Evolutionary conservation across 768 basidiomycete species (phyloP), one percentile per base, ranked within the genome.

Genomic region (Trametes villosa): DNA sequence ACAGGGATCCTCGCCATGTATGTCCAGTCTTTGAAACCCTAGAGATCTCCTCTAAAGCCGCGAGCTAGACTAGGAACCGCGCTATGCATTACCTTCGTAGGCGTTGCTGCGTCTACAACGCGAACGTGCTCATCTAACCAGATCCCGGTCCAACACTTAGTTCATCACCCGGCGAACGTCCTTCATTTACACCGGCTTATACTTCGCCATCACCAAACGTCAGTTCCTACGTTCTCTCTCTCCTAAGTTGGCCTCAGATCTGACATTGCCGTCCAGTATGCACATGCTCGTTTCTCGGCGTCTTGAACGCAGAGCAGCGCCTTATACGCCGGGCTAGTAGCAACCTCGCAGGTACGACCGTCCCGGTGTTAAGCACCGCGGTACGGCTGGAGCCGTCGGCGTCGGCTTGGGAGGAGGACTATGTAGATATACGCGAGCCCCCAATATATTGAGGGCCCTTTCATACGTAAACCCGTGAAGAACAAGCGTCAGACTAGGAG

Each of bases 291-390:
- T 55, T 60, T 22, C 47, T 60, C 0, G 59, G 53, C n/a, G 46
- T 60, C 1, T 20, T 60, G 22, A 60, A 54, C 18, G 48, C 53
- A 18, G 59, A 60, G 31, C 53, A 60, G 31, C 46, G 17, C 15
- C 59, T 60, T 8, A 44, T 60, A 2, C 47, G 17, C 20, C 59
- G 41, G 4, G 33, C 53, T 1, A 27, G 30, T 17, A 12, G 29
- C 15, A 8, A 30, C 33, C 36, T 9, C 0, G 8, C 18, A 13
- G 36, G 38, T 26, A 29, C 38, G 2, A 24, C 52, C 2, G 17
- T 48, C 8, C 59, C 59, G 31, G 53, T 60, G 1, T 22, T 60
- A n/a, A 34, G 46, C 17, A 48, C 59, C 29, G 53, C 59, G 22
- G 29, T 60, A 24, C 47, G 59, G 7, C 26, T 60, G 26, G 59